Evolutionary conservation across 495 filamentous ascomycete genomes (phyloP).

Genomic region (Pseudoneurospora amorphoporcata): DNA sequence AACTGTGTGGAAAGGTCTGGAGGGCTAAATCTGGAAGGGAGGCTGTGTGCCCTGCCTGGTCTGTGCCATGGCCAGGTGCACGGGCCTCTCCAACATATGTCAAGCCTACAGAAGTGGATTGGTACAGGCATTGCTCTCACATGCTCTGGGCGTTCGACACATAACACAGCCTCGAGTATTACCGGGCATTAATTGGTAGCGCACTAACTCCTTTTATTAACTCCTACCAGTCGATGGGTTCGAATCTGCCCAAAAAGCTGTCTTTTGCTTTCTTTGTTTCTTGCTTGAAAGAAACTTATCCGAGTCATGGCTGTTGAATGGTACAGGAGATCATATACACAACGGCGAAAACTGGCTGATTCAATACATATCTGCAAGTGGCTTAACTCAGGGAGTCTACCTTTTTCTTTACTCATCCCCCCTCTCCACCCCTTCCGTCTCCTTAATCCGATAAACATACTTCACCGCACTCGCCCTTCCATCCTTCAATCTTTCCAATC

Average conservation of each 20-base stretch:
- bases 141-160: neutral
- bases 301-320: neutral
- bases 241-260: neutral
- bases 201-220: neutral
- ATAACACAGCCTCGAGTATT: neutral
- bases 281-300: too few species aligned
- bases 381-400: neutral
- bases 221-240: neutral
- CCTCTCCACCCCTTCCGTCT: conserved; percentile 39
- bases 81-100: too few species aligned
- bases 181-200: neutral
- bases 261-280: neutral
- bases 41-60: too few species aligned
- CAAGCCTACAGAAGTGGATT: neutral
- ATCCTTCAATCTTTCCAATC: conserved; percentile 43
- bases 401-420: neutral
- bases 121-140: neutral
- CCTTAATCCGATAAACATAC: conserved; percentile 57
- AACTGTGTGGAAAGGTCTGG: too few species aligned
- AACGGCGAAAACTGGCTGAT: neutral
- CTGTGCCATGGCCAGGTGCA: too few species aligned
- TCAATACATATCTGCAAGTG: neutral
- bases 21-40: too few species aligned
- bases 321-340: neutral
- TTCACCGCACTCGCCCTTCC: conserved; percentile 60